A percentile compares a stretch with the other conserved stretches of the same genome.
Evolutionary conservation across 2,329 filamentous ascomycete genomes (phyloP).

Genomic region (Exophiala oligosperma): DNA sequence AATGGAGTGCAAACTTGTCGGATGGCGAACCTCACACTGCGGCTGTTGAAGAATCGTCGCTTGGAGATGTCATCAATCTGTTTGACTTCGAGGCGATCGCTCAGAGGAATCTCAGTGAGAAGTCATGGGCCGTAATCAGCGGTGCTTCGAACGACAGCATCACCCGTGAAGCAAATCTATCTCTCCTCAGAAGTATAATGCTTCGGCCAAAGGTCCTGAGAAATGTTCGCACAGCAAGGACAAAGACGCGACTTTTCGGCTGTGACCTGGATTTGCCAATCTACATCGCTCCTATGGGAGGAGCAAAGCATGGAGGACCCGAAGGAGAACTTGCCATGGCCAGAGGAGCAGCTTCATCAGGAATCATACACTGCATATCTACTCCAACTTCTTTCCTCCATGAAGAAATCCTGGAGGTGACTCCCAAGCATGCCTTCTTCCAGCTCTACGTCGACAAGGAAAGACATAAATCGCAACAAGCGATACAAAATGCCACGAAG

Average conservation of each 20-base stretch:
- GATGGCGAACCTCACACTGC: background rate
- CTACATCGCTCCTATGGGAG: slow-evolving; percentile 26
- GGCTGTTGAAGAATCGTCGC: slow-evolving; percentile 14
- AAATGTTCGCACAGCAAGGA: slow-evolving; percentile 39
- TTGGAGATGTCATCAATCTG: slow-evolving; percentile 9
- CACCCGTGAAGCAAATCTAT: slow-evolving; percentile 6
- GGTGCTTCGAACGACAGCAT: slow-evolving; percentile 19
- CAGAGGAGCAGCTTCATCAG: slow-evolving; percentile 10
- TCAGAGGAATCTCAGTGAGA: slow-evolving; percentile 7
- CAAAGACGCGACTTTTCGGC: slow-evolving; percentile 31
- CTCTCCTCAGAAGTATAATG: slow-evolving; percentile 42
- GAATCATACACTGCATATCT: slow-evolving; percentile 43
- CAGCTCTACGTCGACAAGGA: slow-evolving; percentile 64
- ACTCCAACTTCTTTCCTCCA: slow-evolving; percentile 59
- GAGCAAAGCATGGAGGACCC: slow-evolving; percentile 45
- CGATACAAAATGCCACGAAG: slow-evolving; percentile 53
- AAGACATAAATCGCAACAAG: slow-evolving; percentile 49
- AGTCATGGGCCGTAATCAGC: slow-evolving; percentile 32
- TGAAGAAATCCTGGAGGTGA: slow-evolving; percentile 33
- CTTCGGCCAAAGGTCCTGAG: slow-evolving; percentile 47
- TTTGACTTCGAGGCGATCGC: slow-evolving; percentile 9
- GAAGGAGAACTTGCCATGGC: slow-evolving; percentile 46
- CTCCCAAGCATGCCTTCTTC: slow-evolving; percentile 37
- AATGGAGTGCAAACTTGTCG: slow-evolving; percentile 42
- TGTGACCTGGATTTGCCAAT: slow-evolving; percentile 12